Percentiles rank a stretch among this genome's conserved stretches.
These are phyloP conservation scores for Skeletonema menzelii DNA, from an alignment of 108 stramenopile genomes.

Conservation along the genomic window DNA sequence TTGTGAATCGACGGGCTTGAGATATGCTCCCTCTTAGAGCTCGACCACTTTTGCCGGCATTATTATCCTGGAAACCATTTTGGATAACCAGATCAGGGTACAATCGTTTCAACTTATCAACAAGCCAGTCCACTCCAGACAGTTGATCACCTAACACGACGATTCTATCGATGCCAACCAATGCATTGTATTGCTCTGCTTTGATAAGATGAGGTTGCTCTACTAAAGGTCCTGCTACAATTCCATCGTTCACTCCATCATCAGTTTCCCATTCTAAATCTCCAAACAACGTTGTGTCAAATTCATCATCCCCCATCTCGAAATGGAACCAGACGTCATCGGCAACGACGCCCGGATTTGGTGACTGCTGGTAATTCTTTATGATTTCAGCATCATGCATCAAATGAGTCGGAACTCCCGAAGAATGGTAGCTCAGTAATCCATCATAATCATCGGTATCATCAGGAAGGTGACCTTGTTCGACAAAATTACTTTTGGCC, in stretches of 20 bases:
- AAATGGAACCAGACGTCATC: conserved; percentile 19
- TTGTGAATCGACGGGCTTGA: conserved; percentile 1
- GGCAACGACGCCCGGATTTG: neutral
- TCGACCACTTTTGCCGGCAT: neutral
- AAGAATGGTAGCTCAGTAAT: neutral
- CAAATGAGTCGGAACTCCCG: conserved; percentile 12
- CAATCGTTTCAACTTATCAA: conserved; percentile 22
- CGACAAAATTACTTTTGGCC: conserved; percentile 9
- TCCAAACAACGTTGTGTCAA: neutral
- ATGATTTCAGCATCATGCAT: conserved; percentile 11
- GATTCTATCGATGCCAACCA: conserved; percentile 30
- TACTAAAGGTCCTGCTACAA: neutral
- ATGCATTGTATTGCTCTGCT: conserved; percentile 5
- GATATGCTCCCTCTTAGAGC: neutral
- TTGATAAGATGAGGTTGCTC: neutral
- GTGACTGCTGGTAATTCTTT: neutral
- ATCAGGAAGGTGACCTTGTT: conserved; percentile 9
- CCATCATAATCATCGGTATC: conserved; percentile 36
- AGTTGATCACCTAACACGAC: conserved; percentile 38
- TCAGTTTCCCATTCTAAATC: neutral
- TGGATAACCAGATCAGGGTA: conserved; percentile 23
- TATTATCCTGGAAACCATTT: conserved; percentile 20
- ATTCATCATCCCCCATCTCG: conserved; percentile 26
- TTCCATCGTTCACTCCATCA: neutral
- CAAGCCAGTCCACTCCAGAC: conserved; percentile 31